A percentile compares a stretch with the other conserved stretches of the same genome.
Conservation (phyloP, 2,329 filamentous ascomycete genomes). For the Verticillium isaacii region DNA sequence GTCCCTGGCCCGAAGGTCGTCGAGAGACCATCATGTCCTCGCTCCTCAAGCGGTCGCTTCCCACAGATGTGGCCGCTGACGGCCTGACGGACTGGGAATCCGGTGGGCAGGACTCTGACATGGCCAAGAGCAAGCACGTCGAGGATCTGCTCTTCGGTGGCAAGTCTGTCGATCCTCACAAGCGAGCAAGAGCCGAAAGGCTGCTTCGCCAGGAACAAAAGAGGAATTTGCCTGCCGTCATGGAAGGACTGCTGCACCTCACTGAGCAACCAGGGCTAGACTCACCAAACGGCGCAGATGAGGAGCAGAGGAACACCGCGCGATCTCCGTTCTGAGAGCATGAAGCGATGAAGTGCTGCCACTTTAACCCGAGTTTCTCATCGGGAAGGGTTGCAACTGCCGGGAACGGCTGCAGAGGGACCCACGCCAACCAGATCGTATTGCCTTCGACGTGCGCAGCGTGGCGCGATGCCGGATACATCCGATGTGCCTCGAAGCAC, state of each 20-base stretch:
- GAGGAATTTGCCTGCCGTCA: conserved; percentile 4
- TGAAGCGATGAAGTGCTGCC: not conserved
- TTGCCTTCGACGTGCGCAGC: not conserved
- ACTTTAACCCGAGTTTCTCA: not conserved
- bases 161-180: conserved; percentile 7
- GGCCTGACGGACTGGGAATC: conserved; percentile 41
- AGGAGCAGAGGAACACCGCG: not conserved
- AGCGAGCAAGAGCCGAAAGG: conserved; percentile 7
- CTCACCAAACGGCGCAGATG: not conserved
- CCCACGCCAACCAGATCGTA: not conserved
- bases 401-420: not conserved
- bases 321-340: not conserved
- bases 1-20: conserved; percentile 33
- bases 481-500: not conserved
- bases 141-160: conserved; percentile 14
- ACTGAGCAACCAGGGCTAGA: not conserved
- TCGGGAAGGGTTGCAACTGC: not conserved
- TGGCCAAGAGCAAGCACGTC: conserved; percentile 14
- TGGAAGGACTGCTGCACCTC: conserved; percentile 10
- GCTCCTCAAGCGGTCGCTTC: conserved; percentile 33
- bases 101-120: conserved; percentile 17
- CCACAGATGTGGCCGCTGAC: conserved; percentile 26
- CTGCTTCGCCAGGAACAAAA: not conserved
- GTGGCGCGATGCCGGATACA: not conserved
- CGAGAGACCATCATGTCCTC: conserved; percentile 25